These are phyloP conservation scores for Prunella vulgaris DNA, from an alignment of 257 asterid species.

Conservation along the genomic window DNA sequence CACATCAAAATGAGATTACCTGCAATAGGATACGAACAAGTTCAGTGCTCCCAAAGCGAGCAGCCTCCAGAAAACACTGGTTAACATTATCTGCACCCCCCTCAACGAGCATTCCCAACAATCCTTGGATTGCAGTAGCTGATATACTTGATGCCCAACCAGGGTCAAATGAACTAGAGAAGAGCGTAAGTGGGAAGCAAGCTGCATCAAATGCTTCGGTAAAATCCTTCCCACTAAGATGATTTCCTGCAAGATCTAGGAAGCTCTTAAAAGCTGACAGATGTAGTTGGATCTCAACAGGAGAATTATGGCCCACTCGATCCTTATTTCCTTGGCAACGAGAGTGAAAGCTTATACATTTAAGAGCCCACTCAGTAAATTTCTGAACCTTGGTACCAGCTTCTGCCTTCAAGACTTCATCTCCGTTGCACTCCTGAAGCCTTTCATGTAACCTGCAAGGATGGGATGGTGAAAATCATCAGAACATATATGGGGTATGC, in stretches of 20 bases:
- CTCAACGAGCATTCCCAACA: constrained; percentile 92
- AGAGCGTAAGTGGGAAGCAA: constrained; percentile 96
- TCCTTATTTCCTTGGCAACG: constrained; percentile 92
- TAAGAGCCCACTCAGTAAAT: constrained; percentile 99
- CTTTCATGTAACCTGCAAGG: constrained; percentile 80
- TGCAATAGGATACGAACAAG: constrained; percentile 96
- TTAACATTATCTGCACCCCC: constrained; percentile 99
- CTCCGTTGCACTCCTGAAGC: constrained; percentile 94
- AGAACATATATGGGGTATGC: neutral
- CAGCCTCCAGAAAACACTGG: constrained; percentile 97
- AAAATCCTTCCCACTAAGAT: constrained; percentile 92
- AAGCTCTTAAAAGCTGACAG: constrained; percentile 91
- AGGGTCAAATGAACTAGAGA: constrained; percentile 94
- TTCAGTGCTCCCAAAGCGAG: constrained; percentile 98
- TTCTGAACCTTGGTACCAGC: constrained; percentile 98
- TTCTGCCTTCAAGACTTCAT: constrained; percentile 93
- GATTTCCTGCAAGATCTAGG: constrained; percentile 90
- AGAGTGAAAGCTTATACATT: constrained; percentile 96
- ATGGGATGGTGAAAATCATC: constrained; percentile 21
- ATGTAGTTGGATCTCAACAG: constrained; percentile 76
- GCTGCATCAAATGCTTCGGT: constrained; percentile 99
- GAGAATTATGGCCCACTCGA: constrained; percentile 63
- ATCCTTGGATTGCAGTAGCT: constrained; percentile 88
- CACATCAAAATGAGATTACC: constrained; percentile 39
- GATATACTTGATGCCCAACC: constrained; percentile 99